Evolutionary conservation across 73 alveolate species (phyloP), one percentile per base, ranked within the genome.

Genomic region (Stentor roeselii): DNA sequence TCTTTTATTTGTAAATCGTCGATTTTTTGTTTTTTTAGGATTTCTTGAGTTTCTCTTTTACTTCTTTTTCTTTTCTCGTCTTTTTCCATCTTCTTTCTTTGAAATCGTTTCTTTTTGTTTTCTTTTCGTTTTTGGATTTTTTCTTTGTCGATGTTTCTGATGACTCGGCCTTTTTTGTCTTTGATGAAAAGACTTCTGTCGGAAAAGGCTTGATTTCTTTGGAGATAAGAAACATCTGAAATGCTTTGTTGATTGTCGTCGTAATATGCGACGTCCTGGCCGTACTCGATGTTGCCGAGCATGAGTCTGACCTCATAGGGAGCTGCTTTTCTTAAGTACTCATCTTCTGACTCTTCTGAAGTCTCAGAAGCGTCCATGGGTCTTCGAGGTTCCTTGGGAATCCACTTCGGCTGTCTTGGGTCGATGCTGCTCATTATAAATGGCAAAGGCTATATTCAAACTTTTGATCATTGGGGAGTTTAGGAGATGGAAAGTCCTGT

Each of bases 321-420:
- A 58, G 74, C 74, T 58, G 74, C 74, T 58, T 31, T n/a, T 58
- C 74, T 58, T 21, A 58, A 58, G 27, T 58, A 58, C 27, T 58
- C 74, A 21, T 58, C 74, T 58, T 58, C 74, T 21, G 74, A 58
- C 74, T 58, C 74, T 58, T 58, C 74, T 0, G 74, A 58, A 31
- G 74, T 58, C 1, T 58, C 74, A 21, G 74, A 58, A 58, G 74
- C 74, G 27, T 58, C 74, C 27, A 21, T n/a, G 15, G 74, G 74
- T 58, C 74, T 58, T 31, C 74, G 15, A 2, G 74, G 35, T 58
- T 58, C 74, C 15, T 58, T 58, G 27, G 74, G 74, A 58, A 31
- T 58, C 74, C 74, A 58, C 27, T 58, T 58, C 15, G 74, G 74
- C 74, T 58, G 74, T 58, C 74, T 58, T 2, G 74, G 74, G 74